These are phyloP conservation scores for Aechmea fasciata DNA, from an alignment of 176 grass and related monocot species.

Conservation along the genomic window DNA sequence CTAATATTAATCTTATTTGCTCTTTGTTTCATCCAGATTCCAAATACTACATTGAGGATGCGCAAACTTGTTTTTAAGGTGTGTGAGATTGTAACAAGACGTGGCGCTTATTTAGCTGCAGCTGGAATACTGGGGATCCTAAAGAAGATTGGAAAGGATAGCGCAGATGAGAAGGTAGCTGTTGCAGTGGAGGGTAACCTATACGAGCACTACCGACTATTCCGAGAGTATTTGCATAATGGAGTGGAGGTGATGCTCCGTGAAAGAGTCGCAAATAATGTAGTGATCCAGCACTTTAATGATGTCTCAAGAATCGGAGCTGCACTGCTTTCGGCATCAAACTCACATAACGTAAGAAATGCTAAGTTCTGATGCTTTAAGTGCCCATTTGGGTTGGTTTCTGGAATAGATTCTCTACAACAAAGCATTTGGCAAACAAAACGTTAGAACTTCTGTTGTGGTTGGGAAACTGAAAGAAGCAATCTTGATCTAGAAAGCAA, in stretches of 20 bases:
- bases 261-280: not conserved
- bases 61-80: not conserved
- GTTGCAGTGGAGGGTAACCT: not conserved
- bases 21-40: not conserved
- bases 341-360: not conserved
- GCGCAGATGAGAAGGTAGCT: not conserved
- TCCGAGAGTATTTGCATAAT: not conserved
- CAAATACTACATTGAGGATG: slow-evolving; percentile 1
- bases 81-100: not conserved
- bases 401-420: no score
- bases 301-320: not conserved
- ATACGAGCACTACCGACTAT: not conserved
- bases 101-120: not conserved
- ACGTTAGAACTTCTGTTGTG: no score
- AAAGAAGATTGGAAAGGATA: not conserved
- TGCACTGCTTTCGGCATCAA: not conserved
- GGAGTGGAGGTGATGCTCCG: not conserved
- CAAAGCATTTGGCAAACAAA: no score
- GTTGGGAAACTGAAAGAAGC: no score
- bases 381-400: no score
- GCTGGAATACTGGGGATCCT: not conserved
- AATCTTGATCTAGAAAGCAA: no score
- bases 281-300: not conserved
- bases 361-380: not conserved
- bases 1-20: no score